Evolutionary conservation across 2,329 filamentous ascomycete species (phyloP), one percentile per base, ranked within the genome.

Genomic region (Calonectria ilicicola): DNA sequence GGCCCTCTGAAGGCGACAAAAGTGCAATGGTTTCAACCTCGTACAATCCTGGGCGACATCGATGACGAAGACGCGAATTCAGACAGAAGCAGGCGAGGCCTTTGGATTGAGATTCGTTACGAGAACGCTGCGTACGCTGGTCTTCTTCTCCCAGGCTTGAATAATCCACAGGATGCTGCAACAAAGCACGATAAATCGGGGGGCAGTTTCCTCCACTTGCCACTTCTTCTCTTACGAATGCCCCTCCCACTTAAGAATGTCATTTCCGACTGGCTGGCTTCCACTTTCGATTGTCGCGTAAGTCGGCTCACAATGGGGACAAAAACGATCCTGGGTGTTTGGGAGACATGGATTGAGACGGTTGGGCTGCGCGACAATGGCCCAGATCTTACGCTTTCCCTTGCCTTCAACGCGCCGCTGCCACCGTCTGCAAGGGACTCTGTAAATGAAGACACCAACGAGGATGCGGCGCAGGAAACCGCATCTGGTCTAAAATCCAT

Each of bases 261-360:
- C 23, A 75, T 91, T 0, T 72, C 84, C n/a, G 85, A 87, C 26
- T 92, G 91, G 79, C 81, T 92, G 14, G 83, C 86, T 4, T 85
- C 81, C 49, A 86, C 86, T 0, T 91, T 91, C 74, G 90, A 92
- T 81, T 91, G 89, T 73, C 89, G 88, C 32, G 85, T 91, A 53
- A 87, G 84, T 67, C 82, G 87, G 5, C 80, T 91, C 49, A 83
- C 83, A 1, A 79, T 91, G 2, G 87, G 88, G 7, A 90, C 89
- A 8, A 84, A 84, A 53, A 89, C 87, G 2, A 82, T 92, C 0
- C 81, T 90, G 1, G 78, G 79, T 5, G 82, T 85, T 7, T 89
- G 87, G 86, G 90, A 91, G 74, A 79, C 82, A 17, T 91, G 89
- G 89, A 82, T 89, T 35, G 78, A 81, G 2, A 80, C 83, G 0